phyloP scores from a whole-genome alignment of 2,329 filamentous ascomycete genomes.

The Gnomoniopsis smithogilvyi region DNA sequence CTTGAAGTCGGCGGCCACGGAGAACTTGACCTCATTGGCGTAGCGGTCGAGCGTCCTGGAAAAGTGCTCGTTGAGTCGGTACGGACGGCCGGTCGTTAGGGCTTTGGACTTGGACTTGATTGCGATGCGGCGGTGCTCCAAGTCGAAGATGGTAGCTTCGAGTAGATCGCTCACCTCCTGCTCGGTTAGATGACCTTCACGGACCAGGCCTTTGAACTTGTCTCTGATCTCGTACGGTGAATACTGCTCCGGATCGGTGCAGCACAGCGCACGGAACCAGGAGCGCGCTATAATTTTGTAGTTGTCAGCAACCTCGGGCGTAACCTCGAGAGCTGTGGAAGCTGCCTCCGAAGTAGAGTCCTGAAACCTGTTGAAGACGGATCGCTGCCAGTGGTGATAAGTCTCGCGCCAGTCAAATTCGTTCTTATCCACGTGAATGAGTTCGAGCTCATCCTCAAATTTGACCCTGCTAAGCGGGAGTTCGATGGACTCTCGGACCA shows the following conservation, averaged over 20 bases:
- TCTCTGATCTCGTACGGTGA: conserved; percentile 43
- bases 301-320: conserved; percentile 18
- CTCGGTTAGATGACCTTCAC: conserved; percentile 24
- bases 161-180: conserved; percentile 41
- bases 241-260: conserved; percentile 48
- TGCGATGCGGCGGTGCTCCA: conserved; percentile 51
- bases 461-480: conserved; percentile 45
- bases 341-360: conserved; percentile 48
- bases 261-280: conserved; percentile 58
- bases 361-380: conserved; percentile 56
- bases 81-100: conserved; percentile 57
- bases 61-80: conserved; percentile 59
- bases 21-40: conserved; percentile 51
- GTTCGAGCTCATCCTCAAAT: conserved; percentile 38
- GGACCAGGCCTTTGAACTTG: conserved; percentile 50
- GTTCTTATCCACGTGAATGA: conserved; percentile 24
- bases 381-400: conserved; percentile 52
- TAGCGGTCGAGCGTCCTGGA: conserved; percentile 54
- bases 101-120: conserved; percentile 58
- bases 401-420: conserved; percentile 50
- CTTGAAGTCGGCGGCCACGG: conserved; percentile 60
- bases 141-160: conserved; percentile 43
- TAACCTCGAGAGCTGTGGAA: conserved; percentile 29
- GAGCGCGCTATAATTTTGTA: conserved; percentile 43
- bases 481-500: conserved; percentile 40